These are phyloP conservation scores for Arthrobotrys pseudoclavata DNA, from an alignment of 2,329 filamentous ascomycete genomes.

Conservation along the genomic window DNA sequence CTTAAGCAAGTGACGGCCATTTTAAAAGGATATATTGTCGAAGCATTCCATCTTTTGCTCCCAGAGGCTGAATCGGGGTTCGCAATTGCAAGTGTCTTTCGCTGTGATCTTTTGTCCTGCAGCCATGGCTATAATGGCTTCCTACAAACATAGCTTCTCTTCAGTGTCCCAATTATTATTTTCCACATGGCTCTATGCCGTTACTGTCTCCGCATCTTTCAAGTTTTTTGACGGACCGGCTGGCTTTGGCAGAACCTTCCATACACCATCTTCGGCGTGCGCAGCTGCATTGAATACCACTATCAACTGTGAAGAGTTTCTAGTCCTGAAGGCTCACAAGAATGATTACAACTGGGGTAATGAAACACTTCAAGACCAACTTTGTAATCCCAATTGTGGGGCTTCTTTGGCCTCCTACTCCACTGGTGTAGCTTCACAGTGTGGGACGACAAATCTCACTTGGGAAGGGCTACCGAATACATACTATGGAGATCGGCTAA, in stretches of 20 bases:
- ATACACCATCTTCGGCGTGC: slow-evolving; percentile 15
- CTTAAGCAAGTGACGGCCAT: neutral
- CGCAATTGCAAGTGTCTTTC: slow-evolving; percentile 1
- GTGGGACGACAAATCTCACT: slow-evolving; percentile 14
- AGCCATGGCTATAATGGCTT: neutral
- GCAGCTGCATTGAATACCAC: slow-evolving; percentile 13
- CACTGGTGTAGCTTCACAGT: slow-evolving; percentile 21
- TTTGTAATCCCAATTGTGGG: slow-evolving; percentile 18
- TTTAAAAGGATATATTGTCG: slow-evolving; percentile 18
- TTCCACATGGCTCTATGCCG: neutral
- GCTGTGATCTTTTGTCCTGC: neutral
- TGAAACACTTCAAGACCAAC: slow-evolving; percentile 21
- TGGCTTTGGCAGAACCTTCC: slow-evolving; percentile 16
- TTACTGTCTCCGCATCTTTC: slow-evolving; percentile 20
- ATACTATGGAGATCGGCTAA: slow-evolving; percentile 19
- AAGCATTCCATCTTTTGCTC: neutral
- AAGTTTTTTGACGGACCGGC: slow-evolving; percentile 20
- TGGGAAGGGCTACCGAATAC: slow-evolving; percentile 26
- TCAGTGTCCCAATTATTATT: slow-evolving; percentile 3
- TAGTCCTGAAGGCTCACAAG: slow-evolving; percentile 9
- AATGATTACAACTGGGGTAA: slow-evolving; percentile 22
- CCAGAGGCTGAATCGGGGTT: neutral
- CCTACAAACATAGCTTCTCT: neutral
- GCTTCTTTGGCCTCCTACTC: slow-evolving; percentile 7
- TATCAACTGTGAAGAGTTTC: slow-evolving; percentile 19